Evolutionary conservation across 768 basidiomycete genomes (phyloP).

Genomic region (Termitomyces bulborhizus): DNA sequence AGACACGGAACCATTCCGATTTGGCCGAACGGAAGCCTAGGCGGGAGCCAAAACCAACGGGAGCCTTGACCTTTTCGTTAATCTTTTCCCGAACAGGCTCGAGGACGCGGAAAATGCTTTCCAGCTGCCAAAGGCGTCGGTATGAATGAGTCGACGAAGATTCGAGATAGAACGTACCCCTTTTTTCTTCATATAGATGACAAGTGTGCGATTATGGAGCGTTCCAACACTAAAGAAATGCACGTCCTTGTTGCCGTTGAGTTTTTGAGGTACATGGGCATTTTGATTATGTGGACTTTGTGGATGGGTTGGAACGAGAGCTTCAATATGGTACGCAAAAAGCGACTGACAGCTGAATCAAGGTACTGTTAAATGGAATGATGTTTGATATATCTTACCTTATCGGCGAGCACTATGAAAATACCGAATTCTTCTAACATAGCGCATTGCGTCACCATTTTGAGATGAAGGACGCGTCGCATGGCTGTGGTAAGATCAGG

Average conservation of each 20-base stretch:
- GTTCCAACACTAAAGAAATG: slow-evolving; percentile 94
- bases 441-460: slow-evolving; percentile 91
- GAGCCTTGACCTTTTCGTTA: slow-evolving; percentile 67
- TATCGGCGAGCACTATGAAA: slow-evolving; percentile 92
- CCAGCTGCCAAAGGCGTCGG: slow-evolving; percentile 37
- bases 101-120: slow-evolving; percentile 95
- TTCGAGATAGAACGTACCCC: slow-evolving; percentile 35
- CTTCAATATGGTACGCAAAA: slow-evolving; percentile 95
- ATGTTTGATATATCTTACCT: slow-evolving; percentile 44
- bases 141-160: background rate
- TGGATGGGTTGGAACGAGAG: slow-evolving; percentile 84
- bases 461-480: slow-evolving; percentile 88
- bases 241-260: slow-evolving; percentile 88
- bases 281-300: slow-evolving; percentile 47
- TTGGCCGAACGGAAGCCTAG: slow-evolving; percentile 74
- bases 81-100: slow-evolving; percentile 93
- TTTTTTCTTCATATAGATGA: slow-evolving; percentile 96
- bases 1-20: slow-evolving; percentile 93
- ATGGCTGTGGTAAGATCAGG: slow-evolving; percentile 47
- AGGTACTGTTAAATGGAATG: background rate
- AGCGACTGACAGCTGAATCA: slow-evolving; percentile 45
- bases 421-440: slow-evolving; percentile 96
- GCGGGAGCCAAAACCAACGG: slow-evolving; percentile 64
- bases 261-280: slow-evolving; percentile 80
- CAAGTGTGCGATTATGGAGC: slow-evolving; percentile 79